Evolutionary conservation across 2,329 filamentous ascomycete species (phyloP).

Genomic region (Fusarium pseudocircinatum): DNA sequence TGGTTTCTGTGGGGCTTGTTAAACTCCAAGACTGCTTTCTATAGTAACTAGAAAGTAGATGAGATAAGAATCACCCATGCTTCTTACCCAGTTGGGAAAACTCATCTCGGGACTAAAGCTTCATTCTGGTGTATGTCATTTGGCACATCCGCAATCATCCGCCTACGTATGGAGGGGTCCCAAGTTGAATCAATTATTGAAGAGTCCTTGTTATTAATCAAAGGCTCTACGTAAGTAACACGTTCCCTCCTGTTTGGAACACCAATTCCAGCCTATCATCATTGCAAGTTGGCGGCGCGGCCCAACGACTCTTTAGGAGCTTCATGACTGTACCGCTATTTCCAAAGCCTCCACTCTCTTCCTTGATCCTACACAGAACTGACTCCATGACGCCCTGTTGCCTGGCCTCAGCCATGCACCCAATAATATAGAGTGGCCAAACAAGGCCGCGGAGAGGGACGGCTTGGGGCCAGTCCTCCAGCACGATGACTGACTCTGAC

Average conservation of each 20-base stretch:
- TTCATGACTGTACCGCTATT: neutral
- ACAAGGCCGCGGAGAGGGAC: neutral
- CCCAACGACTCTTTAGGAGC: neutral
- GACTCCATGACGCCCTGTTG: neutral
- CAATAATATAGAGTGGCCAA: neutral
- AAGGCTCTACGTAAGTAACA: neutral
- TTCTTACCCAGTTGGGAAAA: too few species aligned
- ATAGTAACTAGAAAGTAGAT: too few species aligned
- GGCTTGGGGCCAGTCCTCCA: neutral
- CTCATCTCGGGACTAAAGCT: too few species aligned
- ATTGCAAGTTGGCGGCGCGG: fast-evolving
- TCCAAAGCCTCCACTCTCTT: neutral
- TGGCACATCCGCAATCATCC: too few species aligned
- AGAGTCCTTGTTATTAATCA: fast-evolving
- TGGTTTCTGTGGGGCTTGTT: too few species aligned
- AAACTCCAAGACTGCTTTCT: too few species aligned
- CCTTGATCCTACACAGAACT: neutral
- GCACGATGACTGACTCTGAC: neutral
- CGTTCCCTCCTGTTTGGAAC: neutral
- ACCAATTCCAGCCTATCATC: neutral
- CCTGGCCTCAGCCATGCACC: neutral
- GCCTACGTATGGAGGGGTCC: too few species aligned
- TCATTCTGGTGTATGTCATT: too few species aligned
- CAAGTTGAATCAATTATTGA: neutral
- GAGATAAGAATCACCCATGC: too few species aligned